Percentiles rank a stretch among this genome's conserved stretches.
Evolutionary conservation across 1,284 basidiomycete genomes (phyloP).

Genomic region (Apiotrichum akiyoshidainum): DNA sequence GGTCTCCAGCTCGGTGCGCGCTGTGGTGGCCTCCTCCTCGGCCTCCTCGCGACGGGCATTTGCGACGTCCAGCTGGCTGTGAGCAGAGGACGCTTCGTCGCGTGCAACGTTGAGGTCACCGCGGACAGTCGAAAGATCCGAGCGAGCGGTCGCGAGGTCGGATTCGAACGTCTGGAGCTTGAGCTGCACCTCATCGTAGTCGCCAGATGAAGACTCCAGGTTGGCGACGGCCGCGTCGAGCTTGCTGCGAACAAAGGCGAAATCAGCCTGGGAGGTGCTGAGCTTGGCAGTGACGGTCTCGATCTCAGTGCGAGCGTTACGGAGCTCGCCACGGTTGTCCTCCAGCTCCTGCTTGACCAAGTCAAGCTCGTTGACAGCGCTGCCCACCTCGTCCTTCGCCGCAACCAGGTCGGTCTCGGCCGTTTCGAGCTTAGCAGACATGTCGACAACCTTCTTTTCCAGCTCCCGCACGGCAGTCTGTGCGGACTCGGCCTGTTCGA

Average conservation of each 20-base stretch:
- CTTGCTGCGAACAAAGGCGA: not conserved
- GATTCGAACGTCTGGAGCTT: not conserved
- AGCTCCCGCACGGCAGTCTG: conserved; percentile 63
- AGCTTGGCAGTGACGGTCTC: not conserved
- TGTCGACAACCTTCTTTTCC: conserved; percentile 70
- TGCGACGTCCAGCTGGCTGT: not conserved
- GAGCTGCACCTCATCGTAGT: not conserved
- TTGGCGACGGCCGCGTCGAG: not conserved
- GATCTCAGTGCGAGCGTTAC: not conserved
- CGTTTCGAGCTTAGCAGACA: not conserved
- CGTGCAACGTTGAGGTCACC: not conserved
- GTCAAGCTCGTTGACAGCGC: not conserved
- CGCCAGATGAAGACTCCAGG: not conserved
- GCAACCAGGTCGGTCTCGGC: not conserved
- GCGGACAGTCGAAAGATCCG: not conserved
- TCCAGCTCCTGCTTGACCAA: not conserved
- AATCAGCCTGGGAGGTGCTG: not conserved
- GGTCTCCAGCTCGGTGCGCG: not conserved
- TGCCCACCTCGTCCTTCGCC: not conserved
- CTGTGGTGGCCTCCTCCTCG: not conserved
- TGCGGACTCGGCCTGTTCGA: not conserved
- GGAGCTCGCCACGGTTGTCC: not conserved
- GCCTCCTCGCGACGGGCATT: not conserved
- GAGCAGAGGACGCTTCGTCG: not conserved
- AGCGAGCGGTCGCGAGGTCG: not conserved